Base-by-base conservation (phyloP, 169 alveolate species). In the Plasmodium berghei region DNA sequence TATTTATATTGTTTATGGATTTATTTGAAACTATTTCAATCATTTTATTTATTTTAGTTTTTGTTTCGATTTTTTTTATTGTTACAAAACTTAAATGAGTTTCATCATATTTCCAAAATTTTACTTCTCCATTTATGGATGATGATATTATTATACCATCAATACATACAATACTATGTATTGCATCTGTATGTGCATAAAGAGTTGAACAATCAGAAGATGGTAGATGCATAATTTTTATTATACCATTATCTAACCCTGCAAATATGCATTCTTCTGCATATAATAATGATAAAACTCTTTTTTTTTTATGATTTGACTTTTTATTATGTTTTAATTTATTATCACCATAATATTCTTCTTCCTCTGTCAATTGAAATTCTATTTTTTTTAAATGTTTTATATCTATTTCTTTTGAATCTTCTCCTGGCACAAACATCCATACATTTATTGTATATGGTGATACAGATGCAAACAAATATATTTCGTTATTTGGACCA, bases 211-310 rank as follows among this genome's bases (percentile, higher is more conserved):
- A 70, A 86, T 86, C 91, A n/a, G 91, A 86, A 5, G 91, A 86
- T 22, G 91, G 91, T 14, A 86, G 45, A 54, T 86, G 91, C 87
- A 86, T 86, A 34, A 86, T 61, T 59, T 86, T 86, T 18, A 86
- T 86, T 18, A 72, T 40, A 2, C 91, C 91, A 71, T 86, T 86
- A 59, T 86, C 91, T 28, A 86, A 58, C 5, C 91, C 91, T 16
- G 91, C 91, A 52, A 86, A 86, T 58, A 86, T 71, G n/a, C 91
- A 86, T 64, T 86, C 91, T 86, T 86, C 91, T 14, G 91, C 91
- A 63, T 86, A 86, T 45, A 86, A 72, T 52, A 86, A 54, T 5
- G 91, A 69, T 48, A 86, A 42, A 4, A 86, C 80, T 72, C 87
- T 58, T 62, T 86, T 86, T 34, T 86, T 86, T 63, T 63, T 86